These are phyloP conservation scores for Climacium dendroides DNA, from an alignment of 225 moss, liverwort and hornwort species.

Conservation along the genomic window DNA sequence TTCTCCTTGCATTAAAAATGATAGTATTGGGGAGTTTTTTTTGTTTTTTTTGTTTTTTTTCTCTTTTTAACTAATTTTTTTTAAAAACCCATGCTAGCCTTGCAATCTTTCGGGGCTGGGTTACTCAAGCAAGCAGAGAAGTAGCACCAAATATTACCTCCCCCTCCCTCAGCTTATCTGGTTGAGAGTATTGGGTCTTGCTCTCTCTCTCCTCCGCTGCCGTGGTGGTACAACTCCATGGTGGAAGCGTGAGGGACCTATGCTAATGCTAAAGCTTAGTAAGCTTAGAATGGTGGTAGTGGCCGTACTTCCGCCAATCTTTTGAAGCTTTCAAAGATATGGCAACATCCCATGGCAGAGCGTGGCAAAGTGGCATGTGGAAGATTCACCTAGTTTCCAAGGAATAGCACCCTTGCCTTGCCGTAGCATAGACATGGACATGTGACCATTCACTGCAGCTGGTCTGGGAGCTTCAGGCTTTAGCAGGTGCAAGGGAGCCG, in stretches of 20 bases:
- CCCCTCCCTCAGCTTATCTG: neutral
- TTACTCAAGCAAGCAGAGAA: no score
- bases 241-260: neutral
- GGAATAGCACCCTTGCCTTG: neutral
- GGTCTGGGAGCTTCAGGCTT: neutral
- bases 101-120: no score
- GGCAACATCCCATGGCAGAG: constrained; percentile 1
- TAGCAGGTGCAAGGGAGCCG: neutral
- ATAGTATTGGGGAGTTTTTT: no score
- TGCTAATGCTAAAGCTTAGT: neutral
- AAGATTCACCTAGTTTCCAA: neutral
- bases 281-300: neutral
- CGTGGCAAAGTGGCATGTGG: neutral
- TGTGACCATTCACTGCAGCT: neutral
- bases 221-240: neutral
- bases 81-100: no score
- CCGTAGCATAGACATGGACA: neutral
- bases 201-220: neutral
- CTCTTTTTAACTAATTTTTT: no score
- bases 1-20: neutral
- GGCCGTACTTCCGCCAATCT: neutral
- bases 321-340: constrained; percentile 37
- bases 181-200: neutral
- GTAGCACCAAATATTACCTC: no score
- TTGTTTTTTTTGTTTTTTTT: no score